Evolutionary conservation across 2,329 filamentous ascomycete genomes (phyloP), one percentile per base, ranked within the genome.

Genomic region (Phoma sp.): DNA sequence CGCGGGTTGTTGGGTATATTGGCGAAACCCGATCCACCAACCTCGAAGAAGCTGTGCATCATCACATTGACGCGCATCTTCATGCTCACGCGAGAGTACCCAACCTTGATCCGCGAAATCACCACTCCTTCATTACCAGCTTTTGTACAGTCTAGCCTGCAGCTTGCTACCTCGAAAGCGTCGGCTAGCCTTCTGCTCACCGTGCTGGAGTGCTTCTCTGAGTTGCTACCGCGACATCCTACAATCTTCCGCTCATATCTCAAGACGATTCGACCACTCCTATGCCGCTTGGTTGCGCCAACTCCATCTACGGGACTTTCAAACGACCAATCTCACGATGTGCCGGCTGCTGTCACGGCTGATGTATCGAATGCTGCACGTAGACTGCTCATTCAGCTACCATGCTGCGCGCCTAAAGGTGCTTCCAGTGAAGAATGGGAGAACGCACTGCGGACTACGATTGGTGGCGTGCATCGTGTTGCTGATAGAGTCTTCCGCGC

Each of bases 51-150:
- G 71, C 75, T 97, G 53, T 86, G 85, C 61, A 80, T 96, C 42
- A 84, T 95, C 57, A 86, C 90, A 12, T 78, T 97, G 57, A 90
- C 90, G 17, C 88, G 90, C 67, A 92, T 97, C 63, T 97, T 95
- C 77, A 83, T 87, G 62, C 83, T 95, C 29, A 89, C 93, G 33
- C 90, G 92, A 68, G 86, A 88, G 30, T 92, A 92, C 69, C 91
- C 89, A 55, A 95, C 91, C 7, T 80, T 97, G 47, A 82, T 93
- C 37, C 84, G 93, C 64, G 93, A 97, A 71, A 91, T 97, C 56
- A 93, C 90, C 1, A 96, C 92, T 0, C 92, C 92, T 2, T 90
- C 86, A 3, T 78, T 97, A 17, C 86, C 91, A 1, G 78, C 83
- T 1, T 96, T 93, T 66, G 83, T 93, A 38, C 87, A 85, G 0